phyloP scores from a whole-genome alignment of 2,329 filamentous ascomycete species.

The Torrubiellomyces zombiae region DNA sequence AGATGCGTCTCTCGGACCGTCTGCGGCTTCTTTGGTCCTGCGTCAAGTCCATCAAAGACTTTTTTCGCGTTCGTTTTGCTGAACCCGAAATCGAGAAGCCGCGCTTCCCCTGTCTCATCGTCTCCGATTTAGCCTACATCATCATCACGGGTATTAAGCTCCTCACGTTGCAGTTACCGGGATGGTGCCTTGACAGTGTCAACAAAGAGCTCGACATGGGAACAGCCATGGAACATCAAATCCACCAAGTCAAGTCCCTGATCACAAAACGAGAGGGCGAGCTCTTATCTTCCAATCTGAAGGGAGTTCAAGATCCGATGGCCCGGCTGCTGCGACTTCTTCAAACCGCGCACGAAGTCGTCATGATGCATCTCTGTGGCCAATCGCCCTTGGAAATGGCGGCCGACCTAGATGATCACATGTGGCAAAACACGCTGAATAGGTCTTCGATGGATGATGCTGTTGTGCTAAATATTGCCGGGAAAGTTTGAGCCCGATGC shows the following conservation, averaged over 20 bases:
- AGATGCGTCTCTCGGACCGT: slow-evolving; percentile 20
- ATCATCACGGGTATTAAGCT: slow-evolving; percentile 30
- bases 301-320: slow-evolving; percentile 13
- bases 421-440: slow-evolving; percentile 7
- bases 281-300: slow-evolving; percentile 6
- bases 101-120: slow-evolving; percentile 24
- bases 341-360: slow-evolving; percentile 13
- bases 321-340: slow-evolving; percentile 16
- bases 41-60: slow-evolving; percentile 20
- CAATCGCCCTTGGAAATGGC: slow-evolving; percentile 9
- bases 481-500: too few relatives aligned
- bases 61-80: slow-evolving; percentile 20
- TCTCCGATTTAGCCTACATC: slow-evolving; percentile 29
- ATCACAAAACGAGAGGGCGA: slow-evolving; percentile 13
- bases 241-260: slow-evolving; percentile 13
- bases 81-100: slow-evolving; percentile 17
- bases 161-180: slow-evolving; percentile 25
- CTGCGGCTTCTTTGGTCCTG: slow-evolving; percentile 30
- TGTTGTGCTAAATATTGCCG: too few relatives aligned
- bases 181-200: slow-evolving; percentile 25
- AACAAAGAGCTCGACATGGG: slow-evolving; percentile 15
- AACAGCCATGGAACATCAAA: slow-evolving; percentile 10
- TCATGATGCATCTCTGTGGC: slow-evolving; percentile 13
- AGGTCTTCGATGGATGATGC: slow-evolving; percentile 1
- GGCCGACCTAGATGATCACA: slow-evolving; percentile 6